Evolutionary conservation across 345 rosid species (phyloP), one percentile per base, ranked within the genome.

Genomic region (Eucalyptus microcorys): DNA sequence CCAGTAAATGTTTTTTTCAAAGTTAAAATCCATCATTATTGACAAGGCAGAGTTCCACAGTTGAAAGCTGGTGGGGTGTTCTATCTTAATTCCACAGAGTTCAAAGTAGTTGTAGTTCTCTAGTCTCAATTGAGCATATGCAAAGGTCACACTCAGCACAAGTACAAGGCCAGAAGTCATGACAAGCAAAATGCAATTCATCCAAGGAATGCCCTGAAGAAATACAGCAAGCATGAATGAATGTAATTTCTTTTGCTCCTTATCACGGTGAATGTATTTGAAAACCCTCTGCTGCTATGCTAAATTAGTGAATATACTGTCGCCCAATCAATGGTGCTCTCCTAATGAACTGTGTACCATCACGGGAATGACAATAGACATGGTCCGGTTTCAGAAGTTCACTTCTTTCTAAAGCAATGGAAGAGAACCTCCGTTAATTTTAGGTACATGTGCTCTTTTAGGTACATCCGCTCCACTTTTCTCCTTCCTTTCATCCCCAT

Each of bases 371-470:
- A 19, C 26, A 7, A 24, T 53, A 32, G 59, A 49, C 53, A 53
- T 49, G 21, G 14, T 26, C 27, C 16, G 12, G 87, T 86, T 49
- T 86, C 27, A 45, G 87, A 86, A 50, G 57, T 34, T 32, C n/a
- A 26, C 61, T 52, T 86, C 10, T n/a, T 49, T 34, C 45, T 49
- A 26, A 86, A 19, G 87, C 61, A 55, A 19, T 89, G 95, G 92
- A 90, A 89, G 80, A 96, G 93, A 90, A 96, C 96, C 89, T 94
- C 95, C 5, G 94, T 96, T 87, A 96, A 92, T 89, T 93, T 92
- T 91, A 91, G 93, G 95, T 95, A 97, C 99, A 96, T 96, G 84
- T 96, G 98, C 91, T 93, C 91, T 92, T 97, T 96, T 95, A 96
- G 88, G 92, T 94, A 96, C 96, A 92, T 89, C 83, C 83, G 89